Evolutionary conservation across 2,329 filamentous ascomycete species (phyloP).

Genomic region (Xylariaceae sp.): DNA sequence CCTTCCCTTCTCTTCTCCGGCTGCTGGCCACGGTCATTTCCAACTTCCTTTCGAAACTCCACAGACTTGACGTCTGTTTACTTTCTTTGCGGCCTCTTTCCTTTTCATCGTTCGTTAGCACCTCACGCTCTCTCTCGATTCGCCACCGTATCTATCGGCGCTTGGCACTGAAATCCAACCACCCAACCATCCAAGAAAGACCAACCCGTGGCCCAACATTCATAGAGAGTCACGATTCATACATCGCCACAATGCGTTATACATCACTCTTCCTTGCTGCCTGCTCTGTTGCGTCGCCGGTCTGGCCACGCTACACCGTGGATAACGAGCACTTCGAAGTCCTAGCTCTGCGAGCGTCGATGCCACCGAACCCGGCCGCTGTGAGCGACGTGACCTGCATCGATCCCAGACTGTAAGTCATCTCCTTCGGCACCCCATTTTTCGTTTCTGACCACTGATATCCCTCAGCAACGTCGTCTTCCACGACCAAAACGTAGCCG

Average conservation of each 20-base stretch:
- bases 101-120: constrained; percentile 5
- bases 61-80: constrained; percentile 27
- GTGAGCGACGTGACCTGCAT: constrained; percentile 40
- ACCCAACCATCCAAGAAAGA: not conserved
- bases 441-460: constrained; percentile 8
- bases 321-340: constrained; percentile 44
- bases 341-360: constrained; percentile 39
- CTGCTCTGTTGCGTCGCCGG: constrained; percentile 34
- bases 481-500: constrained; percentile 47
- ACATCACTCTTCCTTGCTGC: constrained; percentile 30
- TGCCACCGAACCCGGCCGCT: constrained; percentile 39
- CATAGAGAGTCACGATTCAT: too few species aligned
- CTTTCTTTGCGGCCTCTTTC: constrained; percentile 8
- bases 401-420: constrained; percentile 39
- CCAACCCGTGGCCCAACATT: not conserved
- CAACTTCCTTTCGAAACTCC: not conserved
- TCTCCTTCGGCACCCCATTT: not conserved
- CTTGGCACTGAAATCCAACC: not conserved
- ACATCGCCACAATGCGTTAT: constrained; percentile 17
- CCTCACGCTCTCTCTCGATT: not conserved
- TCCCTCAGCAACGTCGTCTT: constrained; percentile 39
- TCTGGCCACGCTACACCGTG: constrained; percentile 38
- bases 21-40: constrained; percentile 21
- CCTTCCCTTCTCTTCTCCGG: constrained; percentile 13
- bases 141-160: not conserved